A percentile compares a stretch with the other conserved stretches of the same genome.
Evolutionary conservation across 2,329 filamentous ascomycete genomes (phyloP).

Genomic region (Colletotrichum kahawae): DNA sequence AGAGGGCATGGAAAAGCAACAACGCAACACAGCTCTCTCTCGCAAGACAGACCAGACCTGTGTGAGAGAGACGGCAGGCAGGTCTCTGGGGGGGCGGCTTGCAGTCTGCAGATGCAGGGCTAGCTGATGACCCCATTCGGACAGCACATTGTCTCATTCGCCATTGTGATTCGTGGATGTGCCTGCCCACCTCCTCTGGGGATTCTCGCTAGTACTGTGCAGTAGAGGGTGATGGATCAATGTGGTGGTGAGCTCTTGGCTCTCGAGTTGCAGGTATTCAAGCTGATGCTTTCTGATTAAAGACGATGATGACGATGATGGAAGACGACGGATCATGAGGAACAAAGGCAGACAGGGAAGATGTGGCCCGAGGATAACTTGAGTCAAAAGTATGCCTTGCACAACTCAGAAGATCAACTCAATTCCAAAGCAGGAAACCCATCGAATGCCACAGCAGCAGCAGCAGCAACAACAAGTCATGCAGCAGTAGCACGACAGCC

Average conservation of each 20-base stretch:
- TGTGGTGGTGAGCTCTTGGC: not conserved
- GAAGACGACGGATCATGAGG: not conserved
- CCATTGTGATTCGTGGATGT: not conserved
- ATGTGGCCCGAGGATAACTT: not conserved
- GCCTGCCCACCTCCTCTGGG: not conserved
- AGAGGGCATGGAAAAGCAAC: not conserved
- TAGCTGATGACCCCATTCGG: not conserved
- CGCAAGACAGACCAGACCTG: not conserved
- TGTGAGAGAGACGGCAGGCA: not conserved
- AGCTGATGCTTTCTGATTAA: not conserved
- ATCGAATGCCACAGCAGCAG: not conserved
- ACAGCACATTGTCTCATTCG: conserved; percentile 3
- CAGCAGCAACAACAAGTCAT: not conserved
- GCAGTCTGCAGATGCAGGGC: not conserved
- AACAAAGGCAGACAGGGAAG: not conserved
- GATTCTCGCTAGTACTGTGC: not conserved
- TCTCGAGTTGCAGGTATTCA: not conserved
- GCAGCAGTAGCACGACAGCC: not conserved
- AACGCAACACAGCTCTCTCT: not conserved
- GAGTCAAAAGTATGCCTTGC: not conserved
- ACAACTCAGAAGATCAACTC: not conserved
- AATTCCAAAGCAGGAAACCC: not conserved
- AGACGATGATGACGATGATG: not conserved
- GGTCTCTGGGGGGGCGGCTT: not conserved
- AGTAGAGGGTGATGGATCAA: not conserved